Base-by-base conservation (phyloP, 2,329 filamentous ascomycete species). In the Periconia digitata region DNA sequence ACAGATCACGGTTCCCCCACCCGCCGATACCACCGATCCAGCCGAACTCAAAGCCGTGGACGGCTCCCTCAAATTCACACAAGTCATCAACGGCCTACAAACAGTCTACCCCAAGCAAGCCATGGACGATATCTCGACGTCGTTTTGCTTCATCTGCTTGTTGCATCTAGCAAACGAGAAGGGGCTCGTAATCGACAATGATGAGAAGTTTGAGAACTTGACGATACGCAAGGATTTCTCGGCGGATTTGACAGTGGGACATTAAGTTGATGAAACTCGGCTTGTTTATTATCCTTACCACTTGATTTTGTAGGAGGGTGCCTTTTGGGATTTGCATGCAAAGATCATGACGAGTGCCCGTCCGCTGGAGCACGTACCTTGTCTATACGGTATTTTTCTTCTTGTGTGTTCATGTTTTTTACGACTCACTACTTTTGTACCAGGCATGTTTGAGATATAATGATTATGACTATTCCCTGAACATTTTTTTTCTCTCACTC, bases 121-220 rank as follows among this genome's bases (percentile, higher is more conserved):
- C 51, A 89, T 99, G 84, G 85, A 87, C 51, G 94, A 99, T 72
- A 97, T 99, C 64, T 96, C 91, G 29, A 99, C 94, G 0, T 95
- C 80, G 15, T 87, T 82, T 58, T 95, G 94, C 70, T 99, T 97
- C 74, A 99, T 99, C 55, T 95, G 89, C 62, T 74, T 96, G 49
- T 76, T 96, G 56, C 92, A 96, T 72, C 70, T 96, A 62, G 92
- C 92, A 50, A 96, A 96, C 72, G 92, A 96, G 67, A 92, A 95
- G 75, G 92, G 92, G 0, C 76, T 96, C 34, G 79, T 87, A 20
- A 87, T 96, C 53, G 81, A 87, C 56, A 85, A 84, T 46, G 75
- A 81, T 37, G 76, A 80, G 27, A 72, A 69, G 8, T 77, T 76
- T 54, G 70, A 72, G 43, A 76, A 82, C 49, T 57, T 82, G 55